Conservation (phyloP, 1,284 basidiomycete genomes). For the Amylostereum areolatum region DNA sequence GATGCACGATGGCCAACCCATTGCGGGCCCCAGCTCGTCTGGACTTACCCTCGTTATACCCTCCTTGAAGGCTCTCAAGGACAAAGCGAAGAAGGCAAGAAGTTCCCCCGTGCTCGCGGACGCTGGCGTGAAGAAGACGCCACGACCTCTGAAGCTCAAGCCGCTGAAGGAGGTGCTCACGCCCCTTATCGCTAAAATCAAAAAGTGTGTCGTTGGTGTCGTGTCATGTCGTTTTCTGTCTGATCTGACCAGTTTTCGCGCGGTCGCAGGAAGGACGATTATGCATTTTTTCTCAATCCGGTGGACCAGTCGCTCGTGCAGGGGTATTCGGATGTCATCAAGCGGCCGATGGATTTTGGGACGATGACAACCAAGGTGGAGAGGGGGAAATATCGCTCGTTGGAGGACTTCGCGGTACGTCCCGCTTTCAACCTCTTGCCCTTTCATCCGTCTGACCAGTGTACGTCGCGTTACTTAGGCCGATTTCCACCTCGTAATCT, state of each 20-base stretch:
- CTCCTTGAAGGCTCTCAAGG: conserved; percentile 27
- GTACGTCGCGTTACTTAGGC: conserved; percentile 30
- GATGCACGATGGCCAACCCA: too few relatives aligned
- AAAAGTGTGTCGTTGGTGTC: conserved; percentile 45
- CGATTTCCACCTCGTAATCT: conserved; percentile 66
- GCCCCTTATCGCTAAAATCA: conserved; percentile 64
- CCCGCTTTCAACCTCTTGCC: not conserved
- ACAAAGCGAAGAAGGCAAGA: conserved; percentile 26
- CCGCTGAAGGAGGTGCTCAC: conserved; percentile 67
- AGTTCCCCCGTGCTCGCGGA: conserved; percentile 16
- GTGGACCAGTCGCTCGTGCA: conserved; percentile 62
- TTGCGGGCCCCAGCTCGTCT: conserved; percentile 9
- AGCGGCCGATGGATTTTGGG: conserved; percentile 78
- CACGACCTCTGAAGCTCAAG: conserved; percentile 63
- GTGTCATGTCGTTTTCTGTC: not conserved
- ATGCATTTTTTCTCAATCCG: conserved; percentile 76
- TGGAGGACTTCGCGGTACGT: conserved; percentile 72
- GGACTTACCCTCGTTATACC: conserved; percentile 29
- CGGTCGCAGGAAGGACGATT: conserved; percentile 78
- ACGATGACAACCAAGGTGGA: conserved; percentile 69
- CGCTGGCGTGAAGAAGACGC: conserved; percentile 22
- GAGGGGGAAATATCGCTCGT: conserved; percentile 60
- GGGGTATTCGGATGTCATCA: conserved; percentile 64
- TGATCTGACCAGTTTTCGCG: conserved; percentile 2
- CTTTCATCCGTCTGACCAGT: not conserved